Conservation (phyloP, 352 stramenopile genomes). For the Peronospora belbahrii region DNA sequence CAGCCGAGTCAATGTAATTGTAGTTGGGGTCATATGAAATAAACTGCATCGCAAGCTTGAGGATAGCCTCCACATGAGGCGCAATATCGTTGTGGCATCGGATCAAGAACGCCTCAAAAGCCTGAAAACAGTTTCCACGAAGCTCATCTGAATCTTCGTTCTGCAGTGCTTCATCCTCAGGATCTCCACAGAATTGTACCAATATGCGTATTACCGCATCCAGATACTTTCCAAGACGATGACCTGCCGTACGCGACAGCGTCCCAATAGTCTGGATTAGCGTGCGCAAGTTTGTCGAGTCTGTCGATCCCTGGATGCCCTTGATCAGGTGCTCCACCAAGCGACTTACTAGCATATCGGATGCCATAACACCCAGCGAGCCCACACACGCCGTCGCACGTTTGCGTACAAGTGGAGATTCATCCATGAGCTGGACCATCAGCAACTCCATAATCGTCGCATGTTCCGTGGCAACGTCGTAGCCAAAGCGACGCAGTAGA, state of each 20-base stretch:
- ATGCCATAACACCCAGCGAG: conserved; percentile 92
- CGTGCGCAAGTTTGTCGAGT: conserved; percentile 80
- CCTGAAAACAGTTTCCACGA: conserved; percentile 96
- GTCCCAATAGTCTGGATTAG: conserved; percentile 97
- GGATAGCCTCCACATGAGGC: conserved; percentile 89
- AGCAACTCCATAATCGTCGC: conserved; percentile 85
- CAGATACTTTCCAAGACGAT: conserved; percentile 93
- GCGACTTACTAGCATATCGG: conserved; percentile 89
- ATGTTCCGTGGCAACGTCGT: conserved; percentile 83
- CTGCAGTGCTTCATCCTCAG: conserved; percentile 89
- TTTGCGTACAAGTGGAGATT: conserved; percentile 91
- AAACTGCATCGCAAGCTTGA: conserved; percentile 87
- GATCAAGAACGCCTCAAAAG: conserved; percentile 95
- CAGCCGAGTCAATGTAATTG: conserved; percentile 92
- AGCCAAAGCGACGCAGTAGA: conserved; percentile 93
- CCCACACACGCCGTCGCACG: conserved; percentile 92
- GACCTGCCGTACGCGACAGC: conserved; percentile 92
- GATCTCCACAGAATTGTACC: conserved; percentile 89
- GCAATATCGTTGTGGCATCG: conserved; percentile 94
- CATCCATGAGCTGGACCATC: conserved; percentile 75
- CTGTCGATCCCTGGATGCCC: conserved; percentile 76
- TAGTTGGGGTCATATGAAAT: conserved; percentile 99
- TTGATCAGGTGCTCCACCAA: conserved; percentile 90
- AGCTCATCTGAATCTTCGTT: conserved; percentile 93
- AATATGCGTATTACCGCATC: conserved; percentile 95